Conservation (phyloP, 1,284 basidiomycete species). For the Stereum hirsutum region DNA sequence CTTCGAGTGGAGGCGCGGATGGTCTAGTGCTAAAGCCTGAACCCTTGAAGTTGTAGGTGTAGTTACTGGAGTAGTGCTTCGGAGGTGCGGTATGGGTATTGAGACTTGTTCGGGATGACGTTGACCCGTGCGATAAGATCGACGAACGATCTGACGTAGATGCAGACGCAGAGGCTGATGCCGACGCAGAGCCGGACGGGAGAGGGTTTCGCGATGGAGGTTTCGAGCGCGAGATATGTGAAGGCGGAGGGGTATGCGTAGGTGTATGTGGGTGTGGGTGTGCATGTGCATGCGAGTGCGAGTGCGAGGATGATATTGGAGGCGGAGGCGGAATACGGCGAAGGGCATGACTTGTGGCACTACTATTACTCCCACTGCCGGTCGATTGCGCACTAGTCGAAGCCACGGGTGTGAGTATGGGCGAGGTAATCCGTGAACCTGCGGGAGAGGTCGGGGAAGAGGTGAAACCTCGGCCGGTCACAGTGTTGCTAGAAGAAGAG, state of each 20-base stretch:
- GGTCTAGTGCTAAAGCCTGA: too few species aligned
- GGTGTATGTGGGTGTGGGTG: conserved; percentile 1
- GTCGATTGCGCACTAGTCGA: too few species aligned
- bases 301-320: conserved; percentile 15
- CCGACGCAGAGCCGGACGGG: background rate
- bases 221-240: background rate
- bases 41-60: too few species aligned
- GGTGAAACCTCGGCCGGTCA: too few species aligned
- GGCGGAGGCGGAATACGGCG: conserved; percentile 8
- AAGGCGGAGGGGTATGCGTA: conserved; percentile 5
- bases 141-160: background rate
- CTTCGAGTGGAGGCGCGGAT: conserved; percentile 54
- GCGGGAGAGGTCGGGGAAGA: conserved; percentile 13
- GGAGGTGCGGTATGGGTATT: conserved; percentile 30
- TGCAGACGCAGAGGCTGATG: background rate
- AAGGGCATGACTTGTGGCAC: too few species aligned
- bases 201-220: background rate
- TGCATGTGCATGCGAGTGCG: conserved; percentile 10
- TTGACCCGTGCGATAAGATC: background rate
- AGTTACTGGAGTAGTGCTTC: too few species aligned
- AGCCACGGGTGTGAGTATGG: conserved; percentile 6
- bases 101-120: background rate
- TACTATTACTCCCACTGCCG: too few species aligned
- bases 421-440: conserved; percentile 11
- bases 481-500: too few species aligned